Evolutionary conservation across 2,329 filamentous ascomycete species (phyloP), one percentile per base, ranked within the genome.

Genomic region (Exophiala xenobiotica): DNA sequence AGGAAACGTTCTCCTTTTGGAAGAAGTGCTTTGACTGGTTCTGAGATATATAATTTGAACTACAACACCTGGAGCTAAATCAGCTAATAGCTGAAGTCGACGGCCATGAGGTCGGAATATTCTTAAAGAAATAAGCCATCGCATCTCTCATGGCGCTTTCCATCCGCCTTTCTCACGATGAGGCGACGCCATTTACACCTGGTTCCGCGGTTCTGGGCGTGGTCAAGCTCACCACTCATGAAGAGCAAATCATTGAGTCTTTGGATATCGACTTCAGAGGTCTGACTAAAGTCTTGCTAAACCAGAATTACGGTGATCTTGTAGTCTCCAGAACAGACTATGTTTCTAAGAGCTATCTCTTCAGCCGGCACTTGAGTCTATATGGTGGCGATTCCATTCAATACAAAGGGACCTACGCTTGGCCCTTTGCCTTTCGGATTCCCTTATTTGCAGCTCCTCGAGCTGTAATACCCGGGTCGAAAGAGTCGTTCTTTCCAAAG

Each of bases 381-480:
- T 45, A 51, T 38, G 9, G 37, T 4, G 52, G 47, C 2, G 18
- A 54, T 14, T 24, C 7, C 11, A 33, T 26, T 6, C 42, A 54
- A 2, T 33, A 24, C 1, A 51, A 51, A 31, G 52, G 52, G 7
- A 54, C 8, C 11, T 44, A 54, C 19, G 8, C 19, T 12, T 54
- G 52, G 52, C 52, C 52, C n/a, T 54, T 54, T 20, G 52, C 52
- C 5, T 54, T 54, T 35, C 42, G 52, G 8, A 48, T 54, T 33
- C 52, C 52, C 2, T 16, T 47, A 4, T 47, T 33, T 43, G 48
- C 52, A 23, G 47, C 52, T 5, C 52, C 52, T 19, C 18, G 52
- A 31, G 29, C 31, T 33, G 26, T 54, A 1, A 6, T 42, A 8
- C 31, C 52, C 1, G 29, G 27, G 8, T 51, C 47, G 6, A 42